Evolutionary conservation across 345 rosid genomes (phyloP).

Genomic region (Combretum micranthum): DNA sequence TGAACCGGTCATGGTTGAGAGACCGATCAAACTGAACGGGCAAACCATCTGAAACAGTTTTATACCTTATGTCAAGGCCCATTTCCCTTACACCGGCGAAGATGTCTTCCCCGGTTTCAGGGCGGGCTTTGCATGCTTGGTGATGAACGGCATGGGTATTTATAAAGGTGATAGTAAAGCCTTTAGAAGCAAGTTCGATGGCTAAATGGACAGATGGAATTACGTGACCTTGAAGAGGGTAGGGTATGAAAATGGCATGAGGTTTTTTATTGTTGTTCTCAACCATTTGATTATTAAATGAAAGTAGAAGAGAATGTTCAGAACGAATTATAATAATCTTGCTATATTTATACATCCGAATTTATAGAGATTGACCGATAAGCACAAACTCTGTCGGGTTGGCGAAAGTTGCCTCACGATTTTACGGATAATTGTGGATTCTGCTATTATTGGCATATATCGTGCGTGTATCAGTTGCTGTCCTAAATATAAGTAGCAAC

Average conservation of each 20-base stretch:
- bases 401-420: too few species aligned
- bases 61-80: conserved; percentile 43
- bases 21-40: conserved; percentile 52
- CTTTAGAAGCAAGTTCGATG: conserved; percentile 33
- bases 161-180: conserved; percentile 49
- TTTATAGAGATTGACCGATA: too few species aligned
- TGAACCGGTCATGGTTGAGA: conserved; percentile 53
- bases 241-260: conserved; percentile 26
- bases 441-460: too few species aligned
- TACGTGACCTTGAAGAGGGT: conserved; percentile 43
- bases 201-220: conserved; percentile 35
- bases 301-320: not conserved
- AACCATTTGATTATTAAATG: conserved; percentile 17
- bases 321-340: too few species aligned
- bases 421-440: too few species aligned
- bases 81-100: conserved; percentile 26
- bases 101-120: conserved; percentile 16
- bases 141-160: conserved; percentile 58
- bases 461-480: too few species aligned
- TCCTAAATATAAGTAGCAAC: too few species aligned
- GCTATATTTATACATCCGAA: too few species aligned
- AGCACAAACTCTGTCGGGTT: too few species aligned
- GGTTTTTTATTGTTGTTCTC: conserved; percentile 18
- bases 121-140: conserved; percentile 24
- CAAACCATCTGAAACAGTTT: conserved; percentile 47